Evolutionary conservation across 352 stramenopile genomes (phyloP), one percentile per base, ranked within the genome.

Genomic region (Phytopythium mirpurense): DNA sequence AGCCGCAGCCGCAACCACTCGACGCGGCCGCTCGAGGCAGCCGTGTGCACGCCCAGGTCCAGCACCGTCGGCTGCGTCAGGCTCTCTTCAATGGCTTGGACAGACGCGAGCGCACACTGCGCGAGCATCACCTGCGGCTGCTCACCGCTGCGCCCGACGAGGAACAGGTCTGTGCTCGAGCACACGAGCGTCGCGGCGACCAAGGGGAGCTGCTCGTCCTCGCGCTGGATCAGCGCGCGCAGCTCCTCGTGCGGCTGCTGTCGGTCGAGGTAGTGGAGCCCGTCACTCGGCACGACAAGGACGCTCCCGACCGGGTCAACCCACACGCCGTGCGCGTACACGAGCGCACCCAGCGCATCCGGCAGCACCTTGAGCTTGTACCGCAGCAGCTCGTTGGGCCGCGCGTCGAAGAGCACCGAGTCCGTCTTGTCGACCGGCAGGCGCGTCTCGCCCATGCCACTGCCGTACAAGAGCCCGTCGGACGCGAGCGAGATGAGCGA

Each of bases 291-390:
- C 21, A 60, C 44, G 9, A 66, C 29, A 5, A 72, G 35, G 14
- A 67, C 19, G 21, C 57, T 67, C 24, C 48, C 48, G 6, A 58
- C 56, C 8, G 68, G 63, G 43, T 81, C 59, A 3, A 87, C 52
- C 73, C 80, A 93, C 23, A 83, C 41, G 3, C 78, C 83, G 51
- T 87, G 78, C 16, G 81, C 83, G 37, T 80, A 83, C 29, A 83
- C 63, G 6, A 93, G 68, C 12, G 47, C 67, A 9, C 68, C 71
- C 7, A 76, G 64, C 1, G 70, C 67, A 45, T 89, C 69, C 7
- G 64, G 62, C 2, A 92, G 40, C 10, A 90, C 75, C 56, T 92
- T 88, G 45, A 93, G 59, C 55, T 88, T 89, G 60, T 88, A 89
- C 12, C 83, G 81, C 23, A 90, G 62, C 11, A 88, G 48, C 31